Percentiles rank a stretch among this genome's conserved stretches.
Conservation (phyloP, 2,329 filamentous ascomycete species). For the Lojkania enalia region DNA sequence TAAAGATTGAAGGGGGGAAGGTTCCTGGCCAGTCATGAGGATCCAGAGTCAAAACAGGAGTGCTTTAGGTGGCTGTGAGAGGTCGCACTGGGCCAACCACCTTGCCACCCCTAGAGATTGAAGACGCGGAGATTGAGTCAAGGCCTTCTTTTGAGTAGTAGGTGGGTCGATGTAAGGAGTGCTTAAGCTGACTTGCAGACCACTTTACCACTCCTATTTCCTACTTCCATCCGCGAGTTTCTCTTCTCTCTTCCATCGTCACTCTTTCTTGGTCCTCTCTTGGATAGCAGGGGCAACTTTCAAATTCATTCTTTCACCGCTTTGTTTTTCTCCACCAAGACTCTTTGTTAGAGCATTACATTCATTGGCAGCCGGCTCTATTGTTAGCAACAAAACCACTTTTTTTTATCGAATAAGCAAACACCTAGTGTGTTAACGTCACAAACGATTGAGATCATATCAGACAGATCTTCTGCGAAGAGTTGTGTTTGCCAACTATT, state of each 20-base stretch:
- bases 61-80: constrained; percentile 16
- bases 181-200: constrained; percentile 28
- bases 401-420: constrained; percentile 6
- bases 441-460: background rate
- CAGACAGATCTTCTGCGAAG: constrained; percentile 35
- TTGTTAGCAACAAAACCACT: background rate
- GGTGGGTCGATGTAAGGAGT: constrained; percentile 20
- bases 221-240: background rate
- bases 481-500: constrained; percentile 18
- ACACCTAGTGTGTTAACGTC: background rate
- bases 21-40: constrained; percentile 31
- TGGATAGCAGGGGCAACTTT: constrained; percentile 5
- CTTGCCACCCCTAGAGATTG: background rate
- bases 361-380: too few species aligned
- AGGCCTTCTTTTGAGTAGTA: too few species aligned
- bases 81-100: constrained; percentile 22
- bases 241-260: background rate
- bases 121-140: background rate
- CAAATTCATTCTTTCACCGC: constrained; percentile 12
- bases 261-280: background rate
- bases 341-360: too few species aligned
- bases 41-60: constrained; percentile 28
- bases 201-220: too few species aligned
- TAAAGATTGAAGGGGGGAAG: constrained; percentile 23
- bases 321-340: constrained; percentile 10